phyloP scores from a whole-genome alignment of 106 monocot species.

The Narthecium ossifragum region DNA sequence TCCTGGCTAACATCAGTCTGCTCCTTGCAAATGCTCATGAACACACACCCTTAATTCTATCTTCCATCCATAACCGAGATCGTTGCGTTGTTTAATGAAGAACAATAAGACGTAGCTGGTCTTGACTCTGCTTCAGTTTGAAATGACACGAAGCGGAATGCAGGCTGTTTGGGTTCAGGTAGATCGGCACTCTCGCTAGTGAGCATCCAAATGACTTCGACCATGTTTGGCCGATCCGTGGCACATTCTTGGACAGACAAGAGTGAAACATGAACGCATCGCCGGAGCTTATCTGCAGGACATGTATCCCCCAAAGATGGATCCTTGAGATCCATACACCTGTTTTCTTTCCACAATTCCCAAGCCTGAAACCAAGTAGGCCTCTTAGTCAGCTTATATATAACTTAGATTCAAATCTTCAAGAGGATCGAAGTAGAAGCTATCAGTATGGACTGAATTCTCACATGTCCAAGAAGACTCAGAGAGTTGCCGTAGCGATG shows the following conservation, averaged over 20 bases:
- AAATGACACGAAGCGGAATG: background rate
- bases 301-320: background rate
- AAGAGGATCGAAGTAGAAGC: background rate
- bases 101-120: too few relatives aligned
- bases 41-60: too few relatives aligned
- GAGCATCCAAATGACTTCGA: constrained; percentile 5
- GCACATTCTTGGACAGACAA: constrained; percentile 10
- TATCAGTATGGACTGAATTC: background rate
- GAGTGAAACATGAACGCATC: constrained; percentile 17
- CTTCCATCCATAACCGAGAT: too few relatives aligned
- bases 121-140: too few relatives aligned
- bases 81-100: too few relatives aligned
- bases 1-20: too few relatives aligned
- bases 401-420: too few relatives aligned
- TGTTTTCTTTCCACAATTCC: constrained; percentile 4
- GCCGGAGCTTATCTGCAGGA: background rate
- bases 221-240: constrained; percentile 8
- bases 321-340: constrained; percentile 1
- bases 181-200: background rate
- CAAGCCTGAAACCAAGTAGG: constrained; percentile 9
- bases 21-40: too few relatives aligned
- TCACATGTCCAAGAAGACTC: constrained; percentile 14
- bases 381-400: too few relatives aligned
- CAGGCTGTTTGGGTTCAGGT: constrained; percentile 7
- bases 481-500: background rate